Base-by-base conservation (phyloP, 345 rosid genomes). In the Eucalyptus regnans region DNA sequence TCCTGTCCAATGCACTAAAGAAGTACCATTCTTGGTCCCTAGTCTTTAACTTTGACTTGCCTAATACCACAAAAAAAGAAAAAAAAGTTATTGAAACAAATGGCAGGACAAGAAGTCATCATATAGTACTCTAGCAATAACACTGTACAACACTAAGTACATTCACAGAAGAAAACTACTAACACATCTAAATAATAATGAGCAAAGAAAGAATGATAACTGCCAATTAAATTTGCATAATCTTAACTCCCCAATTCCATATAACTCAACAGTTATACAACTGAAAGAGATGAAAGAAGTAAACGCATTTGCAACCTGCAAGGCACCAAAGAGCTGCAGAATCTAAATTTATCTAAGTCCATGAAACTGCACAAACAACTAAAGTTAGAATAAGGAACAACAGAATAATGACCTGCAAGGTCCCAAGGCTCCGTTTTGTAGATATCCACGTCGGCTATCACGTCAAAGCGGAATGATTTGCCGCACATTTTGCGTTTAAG, bases 351-450 rank as follows among this genome's bases (percentile, higher is more conserved):
- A 87, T n/a, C 43, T 9, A 41, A 51, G 83, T 76, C 48, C 83
- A 54, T 49, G 49, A 23, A 1, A 50, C 46, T 16, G 11, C 27
- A 51, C 50, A 80, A 89, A 48, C n/a, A 81, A 87, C n/a, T 58
- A 54, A 52, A 66, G 9, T 18, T 10, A 64, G 86, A 89, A 86
- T n/a, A 90, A 23, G 12, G 87, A 86, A 52, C 41, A 6, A 4
- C 22, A 51, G 87, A 86, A n/a, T 33, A 49, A 83, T 76, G 33
- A 96, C 99, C 98, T 89, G 98, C 93, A 54, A 97, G 96, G 50
- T 96, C 95, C 98, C 97, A 95, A 8, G 99, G 99, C 90, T 97
- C 99, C 41, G 95, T 93, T 91, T 95, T 95, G 94, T 96, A 97
- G 87, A 97, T 95, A 90, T 97, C 99, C 90, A 96, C 98, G 86